These are phyloP conservation scores for Blepharisma undulans DNA, from an alignment of 169 alveolate species.

Conservation along the genomic window DNA sequence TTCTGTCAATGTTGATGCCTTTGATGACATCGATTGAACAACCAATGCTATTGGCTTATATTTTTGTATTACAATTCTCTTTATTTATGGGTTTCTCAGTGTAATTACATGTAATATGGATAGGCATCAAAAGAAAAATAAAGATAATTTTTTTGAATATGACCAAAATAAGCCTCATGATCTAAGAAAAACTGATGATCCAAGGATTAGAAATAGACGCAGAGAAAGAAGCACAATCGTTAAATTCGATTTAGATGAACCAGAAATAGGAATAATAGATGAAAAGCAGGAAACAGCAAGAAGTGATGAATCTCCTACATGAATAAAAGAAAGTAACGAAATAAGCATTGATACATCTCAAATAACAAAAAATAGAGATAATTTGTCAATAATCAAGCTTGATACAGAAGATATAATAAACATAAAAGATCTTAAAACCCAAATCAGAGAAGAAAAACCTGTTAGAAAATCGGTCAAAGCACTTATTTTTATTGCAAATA, in stretches of 20 bases:
- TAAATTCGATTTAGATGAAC: neutral
- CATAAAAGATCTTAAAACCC: neutral
- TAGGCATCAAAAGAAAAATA: neutral
- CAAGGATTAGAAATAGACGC: neutral
- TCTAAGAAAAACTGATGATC: neutral
- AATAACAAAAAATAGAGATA: neutral
- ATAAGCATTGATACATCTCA: neutral
- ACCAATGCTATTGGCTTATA: slow-evolving; percentile 10
- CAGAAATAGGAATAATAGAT: neutral
- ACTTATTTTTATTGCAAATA: neutral
- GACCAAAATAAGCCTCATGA: neutral
- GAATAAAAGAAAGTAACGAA: neutral
- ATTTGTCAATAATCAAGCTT: neutral
- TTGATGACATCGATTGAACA: neutral
- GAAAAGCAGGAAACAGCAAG: neutral
- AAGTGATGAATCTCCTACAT: neutral
- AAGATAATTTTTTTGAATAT: neutral
- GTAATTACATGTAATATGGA: neutral
- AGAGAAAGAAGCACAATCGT: neutral
- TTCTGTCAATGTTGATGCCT: neutral
- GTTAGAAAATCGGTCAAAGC: neutral
- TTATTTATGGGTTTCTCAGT: neutral
- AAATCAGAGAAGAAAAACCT: neutral
- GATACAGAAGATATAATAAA: neutral
- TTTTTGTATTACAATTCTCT: neutral